Conservation (phyloP, 495 filamentous ascomycete species). For the Patellaria atrata region DNA sequence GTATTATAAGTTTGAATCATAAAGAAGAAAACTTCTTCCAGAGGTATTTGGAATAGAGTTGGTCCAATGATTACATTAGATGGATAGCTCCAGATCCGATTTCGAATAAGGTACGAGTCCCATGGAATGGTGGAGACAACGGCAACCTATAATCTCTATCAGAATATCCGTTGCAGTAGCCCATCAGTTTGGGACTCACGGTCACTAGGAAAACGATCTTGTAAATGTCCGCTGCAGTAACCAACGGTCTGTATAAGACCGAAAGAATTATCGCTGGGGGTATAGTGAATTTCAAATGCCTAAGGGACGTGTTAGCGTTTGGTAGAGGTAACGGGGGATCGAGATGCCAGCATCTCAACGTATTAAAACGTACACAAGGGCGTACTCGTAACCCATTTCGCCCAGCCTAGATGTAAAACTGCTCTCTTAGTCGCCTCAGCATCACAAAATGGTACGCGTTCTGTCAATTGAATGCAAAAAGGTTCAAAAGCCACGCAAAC, state of each 20-base stretch:
- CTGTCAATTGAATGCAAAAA: too few species aligned
- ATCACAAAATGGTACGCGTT: not conserved
- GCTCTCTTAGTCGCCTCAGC: too few species aligned
- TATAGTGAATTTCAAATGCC: slow-evolving; percentile 55
- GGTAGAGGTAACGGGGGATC: too few species aligned
- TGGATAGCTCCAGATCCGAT: slow-evolving; percentile 54
- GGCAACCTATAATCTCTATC: too few species aligned
- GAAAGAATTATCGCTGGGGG: slow-evolving; percentile 45
- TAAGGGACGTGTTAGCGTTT: slow-evolving; percentile 20
- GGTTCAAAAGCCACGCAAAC: too few species aligned
- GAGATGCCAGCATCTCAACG: not conserved
- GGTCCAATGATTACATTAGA: slow-evolving; percentile 41
- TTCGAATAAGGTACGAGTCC: slow-evolving; percentile 54
- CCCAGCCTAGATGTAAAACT: too few species aligned
- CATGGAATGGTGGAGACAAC: slow-evolving; percentile 50
- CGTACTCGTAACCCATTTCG: slow-evolving; percentile 52
- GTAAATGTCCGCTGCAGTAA: slow-evolving; percentile 41
- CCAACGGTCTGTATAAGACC: slow-evolving; percentile 40
- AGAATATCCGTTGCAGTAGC: too few species aligned
- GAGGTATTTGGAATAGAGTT: slow-evolving; percentile 42
- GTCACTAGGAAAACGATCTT: slow-evolving; percentile 41
- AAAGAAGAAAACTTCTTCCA: slow-evolving; percentile 62
- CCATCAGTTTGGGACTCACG: slow-evolving; percentile 15
- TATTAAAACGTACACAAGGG: slow-evolving; percentile 41
- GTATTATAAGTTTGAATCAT: slow-evolving; percentile 62